phyloP scores from a whole-genome alignment of 2,329 filamentous ascomycete genomes.

The Nannizziopsis arthrosporioides region DNA sequence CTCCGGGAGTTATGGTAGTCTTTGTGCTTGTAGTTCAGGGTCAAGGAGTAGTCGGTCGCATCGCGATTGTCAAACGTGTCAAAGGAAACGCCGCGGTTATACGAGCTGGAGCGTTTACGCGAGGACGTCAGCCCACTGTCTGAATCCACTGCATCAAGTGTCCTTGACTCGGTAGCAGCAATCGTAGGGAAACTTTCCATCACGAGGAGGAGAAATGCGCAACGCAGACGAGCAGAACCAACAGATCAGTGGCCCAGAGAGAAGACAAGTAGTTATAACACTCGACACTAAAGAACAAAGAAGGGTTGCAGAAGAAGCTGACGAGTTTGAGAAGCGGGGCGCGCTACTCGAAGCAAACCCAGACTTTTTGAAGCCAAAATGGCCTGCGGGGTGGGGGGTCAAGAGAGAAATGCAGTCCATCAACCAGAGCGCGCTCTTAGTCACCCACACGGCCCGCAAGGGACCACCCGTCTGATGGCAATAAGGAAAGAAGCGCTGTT shows the following conservation, averaged over 20 bases:
- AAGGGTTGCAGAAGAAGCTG: neutral
- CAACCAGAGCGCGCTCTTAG: neutral
- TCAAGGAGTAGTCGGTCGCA: conserved; percentile 62
- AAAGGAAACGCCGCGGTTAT: conserved; percentile 59
- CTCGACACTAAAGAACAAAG: neutral
- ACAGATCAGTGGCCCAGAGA: neutral
- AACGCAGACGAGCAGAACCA: neutral
- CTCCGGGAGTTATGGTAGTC: conserved; percentile 71
- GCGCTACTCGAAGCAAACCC: conserved; percentile 7
- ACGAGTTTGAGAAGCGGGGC: conserved; percentile 11
- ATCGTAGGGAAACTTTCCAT: conserved; percentile 8
- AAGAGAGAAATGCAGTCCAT: neutral
- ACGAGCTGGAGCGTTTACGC: conserved; percentile 39
- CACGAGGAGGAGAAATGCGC: neutral
- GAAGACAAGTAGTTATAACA: neutral
- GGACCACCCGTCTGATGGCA: neutral
- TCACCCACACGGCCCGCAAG: neutral
- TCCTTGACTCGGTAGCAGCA: conserved; percentile 3
- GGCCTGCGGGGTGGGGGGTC: conserved; percentile 2
- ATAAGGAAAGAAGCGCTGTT: neutral
- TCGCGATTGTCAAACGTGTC: conserved; percentile 59
- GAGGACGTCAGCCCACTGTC: conserved; percentile 11
- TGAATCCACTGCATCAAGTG: conserved; percentile 1
- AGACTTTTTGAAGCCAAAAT: neutral
- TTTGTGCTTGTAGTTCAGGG: conserved; percentile 72